These are phyloP conservation scores for Gentiana dahurica DNA, from an alignment of 257 asterid species.

Conservation along the genomic window DNA sequence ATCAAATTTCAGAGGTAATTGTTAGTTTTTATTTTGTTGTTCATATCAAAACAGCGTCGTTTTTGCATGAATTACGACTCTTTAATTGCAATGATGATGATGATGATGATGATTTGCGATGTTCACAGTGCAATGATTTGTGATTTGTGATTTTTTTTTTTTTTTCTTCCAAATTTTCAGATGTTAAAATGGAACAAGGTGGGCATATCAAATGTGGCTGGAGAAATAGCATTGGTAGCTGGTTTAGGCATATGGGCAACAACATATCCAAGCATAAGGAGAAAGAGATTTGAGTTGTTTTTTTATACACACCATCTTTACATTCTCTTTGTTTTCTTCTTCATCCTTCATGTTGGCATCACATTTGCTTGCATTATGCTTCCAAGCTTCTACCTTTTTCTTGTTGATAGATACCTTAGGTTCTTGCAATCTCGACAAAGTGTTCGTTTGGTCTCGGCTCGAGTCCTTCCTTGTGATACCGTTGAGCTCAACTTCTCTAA, in stretches of 20 bases:
- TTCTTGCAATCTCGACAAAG: conserved; percentile 57
- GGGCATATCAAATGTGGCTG: conserved; percentile 51
- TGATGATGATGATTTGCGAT: too few species aligned
- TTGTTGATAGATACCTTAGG: conserved; percentile 54
- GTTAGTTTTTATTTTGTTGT: too few species aligned
- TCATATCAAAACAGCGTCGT: too few species aligned
- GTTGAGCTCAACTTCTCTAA: conserved; percentile 72
- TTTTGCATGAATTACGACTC: too few species aligned
- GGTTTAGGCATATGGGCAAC: conserved; percentile 61
- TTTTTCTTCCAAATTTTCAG: conserved; percentile 15
- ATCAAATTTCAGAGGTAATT: conserved; percentile 34
- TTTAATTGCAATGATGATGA: too few species aligned
- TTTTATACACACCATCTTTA: conserved; percentile 76
- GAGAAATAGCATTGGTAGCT: conserved; percentile 52
- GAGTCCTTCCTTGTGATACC: conserved; percentile 45
- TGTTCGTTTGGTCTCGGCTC: conserved; percentile 45
- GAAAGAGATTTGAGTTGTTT: conserved; percentile 69
- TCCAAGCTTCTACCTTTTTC: conserved; percentile 79
- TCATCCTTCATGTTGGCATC: conserved; percentile 57
- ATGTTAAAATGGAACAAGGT: conserved; percentile 55
- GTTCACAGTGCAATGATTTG: too few species aligned
- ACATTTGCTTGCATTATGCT: conserved; percentile 38
- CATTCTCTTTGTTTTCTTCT: conserved; percentile 58
- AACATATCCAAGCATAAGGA: conserved; percentile 49
- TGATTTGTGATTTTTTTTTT: background rate